Conservation (phyloP, 768 basidiomycete species). For the Phanerochaete sordida region DNA sequence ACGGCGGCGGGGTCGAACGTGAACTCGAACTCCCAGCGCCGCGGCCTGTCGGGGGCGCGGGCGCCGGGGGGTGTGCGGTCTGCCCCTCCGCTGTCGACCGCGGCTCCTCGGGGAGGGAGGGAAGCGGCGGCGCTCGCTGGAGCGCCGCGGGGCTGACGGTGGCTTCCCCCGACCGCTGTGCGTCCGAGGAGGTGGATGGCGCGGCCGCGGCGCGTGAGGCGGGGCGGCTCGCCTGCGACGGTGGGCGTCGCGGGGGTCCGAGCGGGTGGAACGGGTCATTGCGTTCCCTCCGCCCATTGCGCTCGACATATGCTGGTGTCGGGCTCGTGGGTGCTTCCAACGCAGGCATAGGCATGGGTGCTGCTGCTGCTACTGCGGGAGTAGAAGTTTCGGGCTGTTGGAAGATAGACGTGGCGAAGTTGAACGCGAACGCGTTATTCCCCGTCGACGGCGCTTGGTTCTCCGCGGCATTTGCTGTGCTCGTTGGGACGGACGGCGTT, state of each 20-base stretch:
- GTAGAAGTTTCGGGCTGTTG: slow-evolving; percentile 24
- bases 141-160: slow-evolving; percentile 15
- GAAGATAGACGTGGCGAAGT: slow-evolving; percentile 20
- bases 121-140: slow-evolving; percentile 4
- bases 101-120: slow-evolving; percentile 3
- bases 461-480: slow-evolving; percentile 47
- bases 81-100: neutral
- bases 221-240: slow-evolving; percentile 9
- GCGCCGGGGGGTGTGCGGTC: neutral
- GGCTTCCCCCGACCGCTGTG: slow-evolving; percentile 3
- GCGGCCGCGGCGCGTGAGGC: neutral
- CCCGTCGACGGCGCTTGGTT: slow-evolving; percentile 32
- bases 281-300: slow-evolving; percentile 22
- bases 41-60: neutral
- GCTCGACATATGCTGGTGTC: slow-evolving; percentile 36
- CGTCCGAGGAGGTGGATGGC: neutral
- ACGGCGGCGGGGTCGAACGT: neutral
- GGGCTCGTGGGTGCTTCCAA: slow-evolving; percentile 59
- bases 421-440: slow-evolving; percentile 21
- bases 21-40: neutral
- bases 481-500: slow-evolving; percentile 29
- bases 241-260: slow-evolving; percentile 11
- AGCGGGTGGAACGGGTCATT: slow-evolving; percentile 22
- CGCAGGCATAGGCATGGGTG: slow-evolving; percentile 12
- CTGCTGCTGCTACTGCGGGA: slow-evolving; percentile 8